Conservation (phyloP, 129 eudicot genomes). For the Saposhnikovia divaricata region DNA sequence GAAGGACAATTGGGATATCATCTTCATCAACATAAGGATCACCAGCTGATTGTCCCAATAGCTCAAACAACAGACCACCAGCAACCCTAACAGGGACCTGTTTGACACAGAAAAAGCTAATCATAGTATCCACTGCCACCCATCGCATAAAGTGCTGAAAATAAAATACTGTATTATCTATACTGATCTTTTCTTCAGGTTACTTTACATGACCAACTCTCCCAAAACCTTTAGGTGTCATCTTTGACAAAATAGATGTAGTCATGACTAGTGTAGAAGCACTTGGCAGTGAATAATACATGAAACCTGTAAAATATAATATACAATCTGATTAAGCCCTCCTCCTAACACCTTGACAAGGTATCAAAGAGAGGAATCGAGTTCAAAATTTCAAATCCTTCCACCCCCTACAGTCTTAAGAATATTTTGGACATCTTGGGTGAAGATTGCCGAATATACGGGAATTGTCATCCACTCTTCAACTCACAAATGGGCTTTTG, state of each 20-base stretch:
- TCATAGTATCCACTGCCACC: background rate
- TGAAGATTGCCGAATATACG: background rate
- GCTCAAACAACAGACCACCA: slow-evolving; percentile 91
- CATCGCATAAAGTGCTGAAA: background rate
- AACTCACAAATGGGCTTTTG: background rate
- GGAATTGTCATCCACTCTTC: background rate
- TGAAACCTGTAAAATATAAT: background rate
- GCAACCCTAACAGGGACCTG: slow-evolving; percentile 99
- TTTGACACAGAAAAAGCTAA: slow-evolving; percentile 15
- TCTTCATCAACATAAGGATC: slow-evolving; percentile 79
- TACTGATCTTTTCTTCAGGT: background rate
- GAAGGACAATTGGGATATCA: slow-evolving; percentile 85
- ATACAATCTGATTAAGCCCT: background rate
- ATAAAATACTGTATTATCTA: background rate
- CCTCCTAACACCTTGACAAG: background rate
- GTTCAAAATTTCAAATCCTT: background rate
- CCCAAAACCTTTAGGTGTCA: background rate
- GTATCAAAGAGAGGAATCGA: background rate
- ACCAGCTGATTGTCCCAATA: slow-evolving; percentile 83
- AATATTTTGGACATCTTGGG: background rate
- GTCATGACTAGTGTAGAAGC: background rate
- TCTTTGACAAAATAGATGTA: background rate
- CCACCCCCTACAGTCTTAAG: background rate
- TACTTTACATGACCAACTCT: background rate
- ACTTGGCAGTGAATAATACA: background rate